Conservation (phyloP, 2,329 filamentous ascomycete species). For the Lecanoromycetidae sp. region DNA sequence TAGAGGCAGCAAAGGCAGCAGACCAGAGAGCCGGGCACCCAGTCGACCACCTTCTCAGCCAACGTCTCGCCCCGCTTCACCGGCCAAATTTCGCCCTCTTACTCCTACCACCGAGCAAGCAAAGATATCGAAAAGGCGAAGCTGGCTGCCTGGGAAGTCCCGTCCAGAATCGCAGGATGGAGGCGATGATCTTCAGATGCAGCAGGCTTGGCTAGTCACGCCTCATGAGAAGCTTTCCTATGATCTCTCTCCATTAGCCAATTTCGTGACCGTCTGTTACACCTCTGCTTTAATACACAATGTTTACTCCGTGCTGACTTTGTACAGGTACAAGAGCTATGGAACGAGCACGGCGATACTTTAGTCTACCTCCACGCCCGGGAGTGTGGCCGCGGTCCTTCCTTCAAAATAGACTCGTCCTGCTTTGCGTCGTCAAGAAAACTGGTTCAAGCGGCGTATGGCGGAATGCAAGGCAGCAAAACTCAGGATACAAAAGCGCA, state of each 20-base stretch:
- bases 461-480: too few species aligned
- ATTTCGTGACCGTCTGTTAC: constrained; percentile 39
- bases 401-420: constrained; percentile 49
- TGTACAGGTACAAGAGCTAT: constrained; percentile 43
- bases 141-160: constrained; percentile 34
- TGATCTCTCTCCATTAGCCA: constrained; percentile 38
- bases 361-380: constrained; percentile 51
- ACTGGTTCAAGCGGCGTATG: constrained; percentile 44
- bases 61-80: constrained; percentile 24
- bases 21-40: constrained; percentile 9
- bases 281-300: not conserved
- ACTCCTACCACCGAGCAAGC: constrained; percentile 20
- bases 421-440: constrained; percentile 45
- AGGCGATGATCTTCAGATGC: constrained; percentile 27
- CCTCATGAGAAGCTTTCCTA: constrained; percentile 45
- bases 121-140: constrained; percentile 28
- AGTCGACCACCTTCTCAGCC: constrained; percentile 11
- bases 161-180: constrained; percentile 22
- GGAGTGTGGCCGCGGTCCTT: constrained; percentile 43
- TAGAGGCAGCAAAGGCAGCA: constrained; percentile 6
- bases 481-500: too few species aligned
- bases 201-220: constrained; percentile 47
- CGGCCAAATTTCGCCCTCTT: constrained; percentile 22
- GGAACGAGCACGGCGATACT: constrained; percentile 52
- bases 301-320: constrained; percentile 6